phyloP scores from a whole-genome alignment of 2,329 filamentous ascomycete species.

The Xylaria sp. region DNA sequence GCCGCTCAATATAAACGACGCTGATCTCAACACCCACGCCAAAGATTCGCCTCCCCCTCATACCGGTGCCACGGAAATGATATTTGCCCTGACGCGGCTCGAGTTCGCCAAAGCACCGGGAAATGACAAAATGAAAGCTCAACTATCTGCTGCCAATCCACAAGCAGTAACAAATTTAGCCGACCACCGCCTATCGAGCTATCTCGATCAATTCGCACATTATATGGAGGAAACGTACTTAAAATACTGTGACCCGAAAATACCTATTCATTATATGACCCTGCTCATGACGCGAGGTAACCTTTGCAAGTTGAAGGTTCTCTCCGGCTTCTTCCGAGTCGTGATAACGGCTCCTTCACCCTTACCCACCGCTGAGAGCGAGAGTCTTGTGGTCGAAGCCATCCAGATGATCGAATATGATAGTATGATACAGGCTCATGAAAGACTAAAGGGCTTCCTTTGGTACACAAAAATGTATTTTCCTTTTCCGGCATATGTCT shows the following conservation, averaged over 20 bases:
- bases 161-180: constrained; percentile 60
- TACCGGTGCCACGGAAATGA: constrained; percentile 67
- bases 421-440: constrained; percentile 63
- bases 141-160: constrained; percentile 50
- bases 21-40: constrained; percentile 67
- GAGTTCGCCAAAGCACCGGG: constrained; percentile 67
- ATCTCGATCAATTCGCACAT: constrained; percentile 64
- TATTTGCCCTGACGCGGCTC: constrained; percentile 67
- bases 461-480: constrained; percentile 71
- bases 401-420: constrained; percentile 70
- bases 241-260: constrained; percentile 66
- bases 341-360: constrained; percentile 53
- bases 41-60: constrained; percentile 64
- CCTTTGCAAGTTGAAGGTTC: constrained; percentile 67
- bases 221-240: constrained; percentile 69
- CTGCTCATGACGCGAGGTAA: constrained; percentile 66
- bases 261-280: constrained; percentile 69
- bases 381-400: constrained; percentile 64
- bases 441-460: constrained; percentile 62
- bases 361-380: constrained; percentile 60
- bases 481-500: constrained; percentile 71
- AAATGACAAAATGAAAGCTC: constrained; percentile 56
- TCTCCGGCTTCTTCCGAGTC: constrained; percentile 64
- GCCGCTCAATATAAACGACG: constrained; percentile 71
- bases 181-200: constrained; percentile 61